Evolutionary conservation across 208 protist species (phyloP), one percentile per base, ranked within the genome.

Genomic region (Herpetomonas muscarum): DNA sequence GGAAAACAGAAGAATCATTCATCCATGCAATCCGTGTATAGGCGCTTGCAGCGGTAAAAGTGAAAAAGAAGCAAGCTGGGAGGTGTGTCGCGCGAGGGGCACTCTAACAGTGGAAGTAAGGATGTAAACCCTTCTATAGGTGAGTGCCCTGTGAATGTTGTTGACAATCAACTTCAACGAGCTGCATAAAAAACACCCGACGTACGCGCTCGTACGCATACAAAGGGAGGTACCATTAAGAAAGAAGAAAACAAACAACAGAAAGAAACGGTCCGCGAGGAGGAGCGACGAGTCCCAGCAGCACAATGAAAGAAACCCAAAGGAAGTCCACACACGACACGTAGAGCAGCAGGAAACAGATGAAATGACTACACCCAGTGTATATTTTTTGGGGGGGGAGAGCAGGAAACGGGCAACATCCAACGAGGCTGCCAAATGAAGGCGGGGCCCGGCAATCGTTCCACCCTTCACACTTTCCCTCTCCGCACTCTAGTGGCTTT

Each of bases 261-360:
- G 34, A 39, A 39, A 39, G 34, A 15, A 39, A 15, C n/a, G n/a
- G n/a, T n/a, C n/a, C n/a, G n/a, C n/a, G n/a, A n/a, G n/a, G n/a
- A n/a, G n/a, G n/a, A n/a, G n/a, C n/a, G n/a, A n/a, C n/a, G n/a
- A n/a, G n/a, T n/a, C n/a, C n/a, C n/a, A 34, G 36, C 2, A 9
- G 29, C 10, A 65, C 29, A 37, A 25, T 52, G 3, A 54, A 2
- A 44, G 36, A 68, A 48, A 29, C 60, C 32, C 17, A 42, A 17
- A 39, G 22, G 42, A 28, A 24, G 17, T 50, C 41, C 49, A 60
- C 22, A 15, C 62, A 64, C 50, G 52, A 42, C 9, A 61, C 34
- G 52, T 29, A 4, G n/a, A 34, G 1, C 4, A 34, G n/a, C 32
- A 32, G 48, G 39, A 48, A 21, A 22, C 2, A 25, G 54, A 49